phyloP scores from a whole-genome alignment of 192 early-diverging fungal species.

The Phlyctochytrium planicorne region DNA sequence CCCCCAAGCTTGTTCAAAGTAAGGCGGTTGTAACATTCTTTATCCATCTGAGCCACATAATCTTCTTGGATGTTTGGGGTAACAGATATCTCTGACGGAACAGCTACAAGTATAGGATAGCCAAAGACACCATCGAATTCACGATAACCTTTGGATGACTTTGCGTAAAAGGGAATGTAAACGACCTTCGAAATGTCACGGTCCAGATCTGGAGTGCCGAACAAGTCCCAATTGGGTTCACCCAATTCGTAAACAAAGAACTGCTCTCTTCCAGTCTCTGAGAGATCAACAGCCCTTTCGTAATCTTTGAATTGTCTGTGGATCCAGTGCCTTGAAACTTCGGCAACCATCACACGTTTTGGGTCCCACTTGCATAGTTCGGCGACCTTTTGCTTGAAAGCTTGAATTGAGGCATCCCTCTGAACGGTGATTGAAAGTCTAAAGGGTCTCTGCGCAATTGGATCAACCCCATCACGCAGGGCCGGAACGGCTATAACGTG shows the following conservation, averaged over 20 bases:
- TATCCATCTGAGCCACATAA: not conserved
- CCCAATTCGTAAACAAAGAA: conserved; percentile 35
- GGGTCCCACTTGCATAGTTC: conserved; percentile 48
- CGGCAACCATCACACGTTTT: conserved; percentile 40
- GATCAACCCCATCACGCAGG: not conserved
- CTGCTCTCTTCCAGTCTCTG: conserved; percentile 13
- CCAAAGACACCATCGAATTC: conserved; percentile 16
- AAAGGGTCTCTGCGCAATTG: conserved; percentile 7
- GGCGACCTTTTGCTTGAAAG: conserved; percentile 61
- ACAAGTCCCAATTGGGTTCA: conserved; percentile 29
- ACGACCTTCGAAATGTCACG: conserved; percentile 10
- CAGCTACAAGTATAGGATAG: conserved; percentile 19
- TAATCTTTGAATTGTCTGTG: conserved; percentile 54
- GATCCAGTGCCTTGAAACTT: conserved; percentile 53
- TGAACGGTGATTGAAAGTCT: conserved; percentile 40
- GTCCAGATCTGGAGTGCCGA: conserved; percentile 3
- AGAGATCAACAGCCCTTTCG: conserved; percentile 47
- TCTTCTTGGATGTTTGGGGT: not conserved
- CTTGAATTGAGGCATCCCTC: conserved; percentile 62
- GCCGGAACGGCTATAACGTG: conserved; percentile 10
- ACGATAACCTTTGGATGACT: not conserved
- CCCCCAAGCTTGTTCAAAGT: conserved; percentile 5
- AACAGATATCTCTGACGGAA: conserved; percentile 14
- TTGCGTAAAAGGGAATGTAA: conserved; percentile 16
- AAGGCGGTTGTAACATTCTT: conserved; percentile 12